phyloP scores from a whole-genome alignment of 1,284 basidiomycete species.

The Rhodotorula sp. region DNA sequence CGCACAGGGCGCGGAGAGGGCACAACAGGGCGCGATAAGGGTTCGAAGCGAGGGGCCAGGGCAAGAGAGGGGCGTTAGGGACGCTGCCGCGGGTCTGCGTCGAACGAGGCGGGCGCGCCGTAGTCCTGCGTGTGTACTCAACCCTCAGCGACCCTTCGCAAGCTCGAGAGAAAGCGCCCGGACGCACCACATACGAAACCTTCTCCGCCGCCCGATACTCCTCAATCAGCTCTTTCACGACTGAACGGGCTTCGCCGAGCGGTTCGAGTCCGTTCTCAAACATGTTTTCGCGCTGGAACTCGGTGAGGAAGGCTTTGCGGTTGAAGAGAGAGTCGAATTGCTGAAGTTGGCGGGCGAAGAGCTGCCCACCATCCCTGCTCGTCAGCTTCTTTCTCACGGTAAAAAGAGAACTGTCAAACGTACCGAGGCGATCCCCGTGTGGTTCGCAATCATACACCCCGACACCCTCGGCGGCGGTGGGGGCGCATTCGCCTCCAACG shows the following conservation, averaged over 20 bases:
- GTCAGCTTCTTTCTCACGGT: neutral
- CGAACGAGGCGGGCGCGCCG: conserved; percentile 16
- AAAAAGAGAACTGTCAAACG: conserved; percentile 47
- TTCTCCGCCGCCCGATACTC: conserved; percentile 92
- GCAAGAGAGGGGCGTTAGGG: neutral
- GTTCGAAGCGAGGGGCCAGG: no score
- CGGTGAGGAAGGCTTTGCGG: conserved; percentile 92
- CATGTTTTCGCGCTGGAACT: conserved; percentile 95
- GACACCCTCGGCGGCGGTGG: conserved; percentile 68
- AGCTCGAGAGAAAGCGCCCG: neutral
- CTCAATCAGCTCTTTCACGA: conserved; percentile 70
- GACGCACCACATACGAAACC: conserved; percentile 69
- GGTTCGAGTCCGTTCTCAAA: conserved; percentile 87
- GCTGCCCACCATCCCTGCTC: conserved; percentile 51
- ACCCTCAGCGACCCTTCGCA: neutral
- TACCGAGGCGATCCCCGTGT: conserved; percentile 93
- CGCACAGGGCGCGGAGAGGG: no score
- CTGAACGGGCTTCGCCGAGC: conserved; percentile 78
- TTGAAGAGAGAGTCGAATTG: conserved; percentile 87
- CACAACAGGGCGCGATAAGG: no score
- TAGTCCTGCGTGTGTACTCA: conserved; percentile 12
- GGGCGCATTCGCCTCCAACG: no score
- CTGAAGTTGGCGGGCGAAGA: conserved; percentile 93
- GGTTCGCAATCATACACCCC: conserved; percentile 95
- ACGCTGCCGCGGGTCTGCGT: neutral